These are phyloP conservation scores for Beverwykella pulmonaria DNA, from an alignment of 495 filamentous ascomycete species.

Conservation along the genomic window DNA sequence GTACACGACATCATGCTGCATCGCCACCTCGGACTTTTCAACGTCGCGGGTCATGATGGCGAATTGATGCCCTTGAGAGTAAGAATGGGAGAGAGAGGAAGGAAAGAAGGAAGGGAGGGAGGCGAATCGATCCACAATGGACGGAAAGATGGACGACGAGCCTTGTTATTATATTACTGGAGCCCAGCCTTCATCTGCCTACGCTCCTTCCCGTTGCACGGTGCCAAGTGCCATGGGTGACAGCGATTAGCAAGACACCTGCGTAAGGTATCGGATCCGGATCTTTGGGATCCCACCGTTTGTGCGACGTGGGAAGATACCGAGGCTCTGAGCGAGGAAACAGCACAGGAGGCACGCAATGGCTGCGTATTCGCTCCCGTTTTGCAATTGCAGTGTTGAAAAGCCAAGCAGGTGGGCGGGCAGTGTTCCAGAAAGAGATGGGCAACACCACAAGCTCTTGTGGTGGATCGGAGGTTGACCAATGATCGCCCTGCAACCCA, in stretches of 20 bases:
- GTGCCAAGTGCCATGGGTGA: not conserved
- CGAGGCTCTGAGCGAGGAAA: not conserved
- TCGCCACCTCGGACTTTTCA: conserved; percentile 13
- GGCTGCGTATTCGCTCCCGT: not conserved
- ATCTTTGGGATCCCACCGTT: not conserved
- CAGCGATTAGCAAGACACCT: not conserved
- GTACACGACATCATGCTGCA: conserved; percentile 12
- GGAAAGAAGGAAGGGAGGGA: not conserved
- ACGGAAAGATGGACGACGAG: not conserved
- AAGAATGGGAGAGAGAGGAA: not conserved
- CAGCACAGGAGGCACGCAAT: not conserved
- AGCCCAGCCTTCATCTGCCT: not conserved
- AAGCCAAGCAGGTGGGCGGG: not conserved
- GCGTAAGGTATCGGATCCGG: not conserved
- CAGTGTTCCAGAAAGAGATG: not conserved
- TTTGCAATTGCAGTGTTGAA: not conserved
- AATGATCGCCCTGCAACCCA: not conserved
- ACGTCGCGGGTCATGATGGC: conserved; percentile 7
- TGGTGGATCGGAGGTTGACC: not conserved
- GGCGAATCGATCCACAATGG: not conserved
- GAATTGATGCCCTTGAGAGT: not conserved
- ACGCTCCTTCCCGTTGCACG: not conserved
- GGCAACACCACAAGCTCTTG: not conserved
- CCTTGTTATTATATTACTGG: not conserved
- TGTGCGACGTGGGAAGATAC: not conserved